A percentile compares a stretch with the other conserved stretches of the same genome.
Evolutionary conservation across 2,329 filamentous ascomycete genomes (phyloP).

Genomic region (Cordyceps cateniannulata): DNA sequence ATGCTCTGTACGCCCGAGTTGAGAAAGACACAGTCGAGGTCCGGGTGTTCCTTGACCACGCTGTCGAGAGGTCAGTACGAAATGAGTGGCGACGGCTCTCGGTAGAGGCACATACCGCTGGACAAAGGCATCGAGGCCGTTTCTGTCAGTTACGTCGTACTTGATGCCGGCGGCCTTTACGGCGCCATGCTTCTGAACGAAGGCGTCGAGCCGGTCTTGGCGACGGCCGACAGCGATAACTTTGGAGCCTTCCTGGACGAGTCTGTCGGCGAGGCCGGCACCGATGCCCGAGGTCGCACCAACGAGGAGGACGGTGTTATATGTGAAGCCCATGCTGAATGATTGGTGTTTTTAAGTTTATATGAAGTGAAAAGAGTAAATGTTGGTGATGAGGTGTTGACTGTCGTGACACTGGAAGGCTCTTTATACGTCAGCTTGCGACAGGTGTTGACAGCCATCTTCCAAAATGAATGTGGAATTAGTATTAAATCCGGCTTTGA

Average conservation of each 20-base stretch:
- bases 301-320: constrained; percentile 48
- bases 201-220: constrained; percentile 40
- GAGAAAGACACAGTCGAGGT: constrained; percentile 49
- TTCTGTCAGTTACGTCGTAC: constrained; percentile 37
- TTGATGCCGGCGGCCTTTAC: constrained; percentile 31
- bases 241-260: constrained; percentile 34
- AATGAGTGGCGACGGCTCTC: not conserved
- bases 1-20: constrained; percentile 49
- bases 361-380: not conserved
- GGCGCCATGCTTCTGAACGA: constrained; percentile 36
- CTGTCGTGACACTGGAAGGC: not conserved
- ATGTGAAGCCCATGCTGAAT: constrained; percentile 43
- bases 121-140: constrained; percentile 24
- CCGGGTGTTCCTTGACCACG: constrained; percentile 29
- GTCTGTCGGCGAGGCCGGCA: constrained; percentile 25
- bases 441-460: no score
- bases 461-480: not conserved
- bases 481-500: not conserved
- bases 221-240: constrained; percentile 43
- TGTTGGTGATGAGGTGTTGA: not conserved
- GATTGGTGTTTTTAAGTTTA: not conserved
- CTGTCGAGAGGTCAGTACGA: not conserved
- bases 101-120: not conserved
- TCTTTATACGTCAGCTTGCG: no score
- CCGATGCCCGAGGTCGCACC: constrained; percentile 21